phyloP scores from a whole-genome alignment of 1,284 basidiomycete genomes.

The Trametes sp. region DNA sequence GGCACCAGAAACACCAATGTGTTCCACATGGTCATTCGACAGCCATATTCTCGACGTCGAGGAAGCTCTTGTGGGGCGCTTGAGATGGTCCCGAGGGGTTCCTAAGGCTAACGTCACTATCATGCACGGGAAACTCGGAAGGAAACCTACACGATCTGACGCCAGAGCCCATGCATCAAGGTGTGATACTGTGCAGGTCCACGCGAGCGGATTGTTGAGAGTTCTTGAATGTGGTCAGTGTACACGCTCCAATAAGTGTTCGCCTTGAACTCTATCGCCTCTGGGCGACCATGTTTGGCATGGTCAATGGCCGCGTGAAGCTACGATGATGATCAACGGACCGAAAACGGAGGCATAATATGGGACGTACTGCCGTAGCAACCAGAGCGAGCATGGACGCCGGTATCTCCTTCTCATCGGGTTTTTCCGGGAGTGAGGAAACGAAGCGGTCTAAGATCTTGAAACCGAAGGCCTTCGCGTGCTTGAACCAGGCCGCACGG shows the following conservation, averaged over 20 bases:
- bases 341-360: background rate
- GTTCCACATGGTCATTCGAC: background rate
- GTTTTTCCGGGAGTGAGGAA: slow-evolving; percentile 3
- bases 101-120: background rate
- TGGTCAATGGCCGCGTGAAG: slow-evolving; percentile 8
- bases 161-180: background rate
- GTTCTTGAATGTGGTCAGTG: background rate
- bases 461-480: slow-evolving; percentile 1
- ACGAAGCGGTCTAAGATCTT: background rate
- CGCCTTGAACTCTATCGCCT: slow-evolving; percentile 2
- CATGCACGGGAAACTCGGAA: background rate
- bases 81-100: background rate
- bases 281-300: background rate
- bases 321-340: background rate
- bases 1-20: background rate
- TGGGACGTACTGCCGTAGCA: slow-evolving; percentile 13
- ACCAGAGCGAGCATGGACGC: slow-evolving; percentile 19
- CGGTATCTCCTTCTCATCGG: slow-evolving; percentile 23
- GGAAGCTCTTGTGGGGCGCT: background rate
- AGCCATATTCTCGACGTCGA: background rate
- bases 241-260: slow-evolving; percentile 4
- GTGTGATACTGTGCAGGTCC: background rate
- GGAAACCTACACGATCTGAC: background rate
- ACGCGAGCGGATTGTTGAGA: background rate
- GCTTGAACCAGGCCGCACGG: slow-evolving; percentile 11